These are phyloP conservation scores for Penicillium paxilli DNA, from an alignment of 495 filamentous ascomycete species.

Conservation along the genomic window DNA sequence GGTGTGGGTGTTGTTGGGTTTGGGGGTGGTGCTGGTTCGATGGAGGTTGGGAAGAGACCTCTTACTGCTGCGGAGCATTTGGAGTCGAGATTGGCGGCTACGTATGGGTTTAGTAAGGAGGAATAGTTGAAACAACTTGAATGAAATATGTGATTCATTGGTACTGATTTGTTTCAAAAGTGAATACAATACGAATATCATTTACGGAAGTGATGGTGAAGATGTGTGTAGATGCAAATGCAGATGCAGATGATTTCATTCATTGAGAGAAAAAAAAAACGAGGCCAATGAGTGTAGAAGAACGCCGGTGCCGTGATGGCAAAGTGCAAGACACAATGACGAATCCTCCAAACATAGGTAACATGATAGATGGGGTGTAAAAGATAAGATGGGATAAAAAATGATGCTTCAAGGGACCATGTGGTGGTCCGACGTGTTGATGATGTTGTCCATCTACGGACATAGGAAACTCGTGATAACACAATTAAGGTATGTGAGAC, in stretches of 20 bases:
- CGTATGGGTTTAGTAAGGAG: conserved; percentile 59
- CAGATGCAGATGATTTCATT: conserved; percentile 2
- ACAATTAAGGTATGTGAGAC: conserved; percentile 17
- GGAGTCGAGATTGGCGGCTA: conserved; percentile 68
- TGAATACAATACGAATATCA: too few species aligned
- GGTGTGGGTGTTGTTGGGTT: conserved; percentile 38
- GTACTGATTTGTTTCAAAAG: too few species aligned
- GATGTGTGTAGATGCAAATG: not conserved
- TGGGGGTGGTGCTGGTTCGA: conserved; percentile 37
- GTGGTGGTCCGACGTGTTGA: conserved; percentile 3
- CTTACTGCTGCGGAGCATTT: conserved; percentile 87
- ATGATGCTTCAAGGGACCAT: conserved; percentile 13
- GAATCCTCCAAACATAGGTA: conserved; percentile 19
- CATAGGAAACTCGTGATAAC: conserved; percentile 24
- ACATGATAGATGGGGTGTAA: conserved; percentile 12
- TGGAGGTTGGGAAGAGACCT: conserved; percentile 52
- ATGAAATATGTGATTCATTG: too few species aligned
- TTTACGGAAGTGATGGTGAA: too few species aligned
- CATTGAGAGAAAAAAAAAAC: conserved; percentile 12
- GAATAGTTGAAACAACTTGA: too few species aligned
- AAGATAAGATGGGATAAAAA: not conserved
- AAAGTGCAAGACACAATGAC: conserved; percentile 20
- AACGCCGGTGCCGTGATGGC: conserved; percentile 24
- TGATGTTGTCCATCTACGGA: conserved; percentile 19
- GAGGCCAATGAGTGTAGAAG: conserved; percentile 12